phyloP scores from a whole-genome alignment of 441 rosid genomes.

The Pelargonium fulgidum region DNA sequence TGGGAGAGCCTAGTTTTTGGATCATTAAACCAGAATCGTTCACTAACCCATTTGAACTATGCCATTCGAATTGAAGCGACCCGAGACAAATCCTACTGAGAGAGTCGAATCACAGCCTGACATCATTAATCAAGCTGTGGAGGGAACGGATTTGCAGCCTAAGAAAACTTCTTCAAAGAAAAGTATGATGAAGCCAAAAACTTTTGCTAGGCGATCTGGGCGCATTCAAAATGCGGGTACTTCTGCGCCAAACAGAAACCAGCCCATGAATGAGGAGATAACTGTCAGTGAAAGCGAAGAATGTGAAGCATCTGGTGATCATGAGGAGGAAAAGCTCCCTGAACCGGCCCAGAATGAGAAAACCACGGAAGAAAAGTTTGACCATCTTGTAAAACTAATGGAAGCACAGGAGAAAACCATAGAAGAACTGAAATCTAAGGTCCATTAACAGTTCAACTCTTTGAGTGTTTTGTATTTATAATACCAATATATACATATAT shows the following conservation, averaged over 20 bases:
- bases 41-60: neutral
- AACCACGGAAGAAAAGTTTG: conserved; percentile 29
- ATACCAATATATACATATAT: neutral
- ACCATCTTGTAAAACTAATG: conserved; percentile 24
- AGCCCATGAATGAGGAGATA: conserved; percentile 30
- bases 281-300: conserved; percentile 36
- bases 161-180: conserved; percentile 5
- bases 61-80: conserved; percentile 11
- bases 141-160: conserved; percentile 11
- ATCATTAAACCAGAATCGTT: neutral
- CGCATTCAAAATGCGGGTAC: conserved; percentile 29
- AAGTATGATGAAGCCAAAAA: conserved; percentile 13
- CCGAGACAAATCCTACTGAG: conserved; percentile 11
- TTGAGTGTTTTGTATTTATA: neutral
- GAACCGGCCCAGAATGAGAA: conserved; percentile 16
- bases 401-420: conserved; percentile 26
- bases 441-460: conserved; percentile 2
- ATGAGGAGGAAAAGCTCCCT: conserved; percentile 18
- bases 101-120: conserved; percentile 16
- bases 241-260: conserved; percentile 19
- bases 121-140: conserved; percentile 16
- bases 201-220: conserved; percentile 34
- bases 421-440: conserved; percentile 27
- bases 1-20: neutral
- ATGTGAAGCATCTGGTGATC: conserved; percentile 21